phyloP scores from a whole-genome alignment of 805 yeast genomes.

The Candida suzukii region DNA sequence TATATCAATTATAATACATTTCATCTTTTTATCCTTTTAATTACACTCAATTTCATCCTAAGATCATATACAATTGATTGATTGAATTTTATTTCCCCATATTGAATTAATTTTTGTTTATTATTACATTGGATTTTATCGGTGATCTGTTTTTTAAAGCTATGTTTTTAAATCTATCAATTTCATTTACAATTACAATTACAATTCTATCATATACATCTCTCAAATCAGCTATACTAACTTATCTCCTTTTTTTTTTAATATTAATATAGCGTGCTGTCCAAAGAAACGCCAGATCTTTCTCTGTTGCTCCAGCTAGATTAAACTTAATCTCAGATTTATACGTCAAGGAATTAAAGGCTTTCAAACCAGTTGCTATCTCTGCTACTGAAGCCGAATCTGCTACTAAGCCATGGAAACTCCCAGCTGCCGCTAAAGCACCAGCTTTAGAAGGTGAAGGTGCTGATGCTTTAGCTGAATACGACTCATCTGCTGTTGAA shows the following conservation, averaged over 20 bases:
- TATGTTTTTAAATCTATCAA: too few species aligned
- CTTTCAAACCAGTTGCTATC: constrained; percentile 78
- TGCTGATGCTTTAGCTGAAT: constrained; percentile 57
- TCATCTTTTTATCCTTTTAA: too few species aligned
- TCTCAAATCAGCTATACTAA: not conserved
- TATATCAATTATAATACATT: too few species aligned
- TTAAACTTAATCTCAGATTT: constrained; percentile 68
- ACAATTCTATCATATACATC: too few species aligned
- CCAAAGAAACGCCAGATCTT: constrained; percentile 2
- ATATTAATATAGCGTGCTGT: not conserved
- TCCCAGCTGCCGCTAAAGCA: constrained; percentile 70
- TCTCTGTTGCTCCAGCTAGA: constrained; percentile 5
- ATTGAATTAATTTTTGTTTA: too few species aligned
- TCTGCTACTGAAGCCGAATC: constrained; percentile 70
- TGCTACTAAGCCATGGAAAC: constrained; percentile 74
- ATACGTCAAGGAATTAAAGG: constrained; percentile 80
- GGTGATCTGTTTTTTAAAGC: too few species aligned
- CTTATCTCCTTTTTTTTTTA: not conserved
- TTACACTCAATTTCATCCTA: too few species aligned
- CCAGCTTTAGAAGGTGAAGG: constrained; percentile 70
- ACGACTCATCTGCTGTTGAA: constrained; percentile 70
- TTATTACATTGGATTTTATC: too few species aligned
- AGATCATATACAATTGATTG: too few species aligned
- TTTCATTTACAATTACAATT: too few species aligned
- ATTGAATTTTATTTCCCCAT: too few species aligned